Conservation (phyloP, 1,284 basidiomycete species). For the Cutaneotrichosporon sp. region DNA sequence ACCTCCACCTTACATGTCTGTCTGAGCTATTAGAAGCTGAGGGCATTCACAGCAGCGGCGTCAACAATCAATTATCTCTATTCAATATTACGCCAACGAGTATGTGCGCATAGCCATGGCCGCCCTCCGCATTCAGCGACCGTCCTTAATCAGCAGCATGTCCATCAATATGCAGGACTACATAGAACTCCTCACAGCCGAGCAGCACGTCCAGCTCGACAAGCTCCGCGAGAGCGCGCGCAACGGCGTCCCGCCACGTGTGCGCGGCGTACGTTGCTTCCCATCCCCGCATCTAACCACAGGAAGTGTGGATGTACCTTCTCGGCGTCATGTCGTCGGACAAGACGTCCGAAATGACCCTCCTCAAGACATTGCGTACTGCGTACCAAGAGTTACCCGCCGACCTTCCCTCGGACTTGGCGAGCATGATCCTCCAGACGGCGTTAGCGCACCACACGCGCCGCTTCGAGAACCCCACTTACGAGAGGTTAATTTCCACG, state of each 20-base stretch:
- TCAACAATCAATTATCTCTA: neutral
- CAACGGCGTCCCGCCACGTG: constrained; percentile 45
- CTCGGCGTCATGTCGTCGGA: constrained; percentile 46
- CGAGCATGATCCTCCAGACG: constrained; percentile 37
- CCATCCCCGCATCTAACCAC: neutral
- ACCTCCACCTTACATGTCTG: neutral
- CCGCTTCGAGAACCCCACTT: constrained; percentile 48
- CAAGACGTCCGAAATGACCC: constrained; percentile 49
- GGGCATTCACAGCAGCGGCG: neutral
- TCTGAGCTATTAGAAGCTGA: too few species aligned
- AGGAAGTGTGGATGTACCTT: constrained; percentile 55
- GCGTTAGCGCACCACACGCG: constrained; percentile 48
- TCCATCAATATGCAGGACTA: constrained; percentile 44
- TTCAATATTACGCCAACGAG: neutral
- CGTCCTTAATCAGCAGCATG: constrained; percentile 25
- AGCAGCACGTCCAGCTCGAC: constrained; percentile 49
- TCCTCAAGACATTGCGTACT: constrained; percentile 37
- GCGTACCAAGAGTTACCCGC: constrained; percentile 38
- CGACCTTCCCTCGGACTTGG: constrained; percentile 35
- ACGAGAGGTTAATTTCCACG: constrained; percentile 47
- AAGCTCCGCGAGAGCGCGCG: constrained; percentile 49
- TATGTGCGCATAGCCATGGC: neutral
- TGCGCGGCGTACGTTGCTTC: constrained; percentile 42
- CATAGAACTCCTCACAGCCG: constrained; percentile 47
- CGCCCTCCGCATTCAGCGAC: constrained; percentile 2